These are phyloP conservation scores for Fusarium compactum DNA, from an alignment of 2,329 filamentous ascomycete genomes.

Conservation along the genomic window DNA sequence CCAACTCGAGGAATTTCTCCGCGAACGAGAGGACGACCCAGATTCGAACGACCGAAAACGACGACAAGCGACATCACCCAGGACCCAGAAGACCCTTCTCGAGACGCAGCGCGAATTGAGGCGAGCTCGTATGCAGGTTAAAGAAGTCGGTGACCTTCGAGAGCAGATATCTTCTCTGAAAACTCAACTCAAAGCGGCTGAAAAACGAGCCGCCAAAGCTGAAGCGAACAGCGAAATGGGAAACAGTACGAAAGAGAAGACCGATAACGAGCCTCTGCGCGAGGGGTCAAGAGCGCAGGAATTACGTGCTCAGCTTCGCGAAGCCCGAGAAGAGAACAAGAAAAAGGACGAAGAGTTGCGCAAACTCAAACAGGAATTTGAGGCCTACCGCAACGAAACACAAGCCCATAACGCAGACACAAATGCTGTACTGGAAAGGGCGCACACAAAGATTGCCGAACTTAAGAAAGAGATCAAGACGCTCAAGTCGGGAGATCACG, in stretches of 20 bases:
- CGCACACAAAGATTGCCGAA: constrained; percentile 67
- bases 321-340: constrained; percentile 58
- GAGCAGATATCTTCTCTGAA: constrained; percentile 67
- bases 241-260: constrained; percentile 47
- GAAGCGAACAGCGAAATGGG: constrained; percentile 44
- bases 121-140: constrained; percentile 65
- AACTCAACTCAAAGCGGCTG: constrained; percentile 61
- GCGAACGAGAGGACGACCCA: constrained; percentile 52
- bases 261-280: constrained; percentile 32
- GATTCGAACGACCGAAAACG: constrained; percentile 51
- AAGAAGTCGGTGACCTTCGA: constrained; percentile 63
- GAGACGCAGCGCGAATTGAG: constrained; percentile 68
- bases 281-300: constrained; percentile 51
- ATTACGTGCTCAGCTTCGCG: constrained; percentile 58
- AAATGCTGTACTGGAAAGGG: constrained; percentile 66
- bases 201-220: constrained; percentile 57
- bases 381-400: constrained; percentile 65
- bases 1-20: constrained; percentile 58
- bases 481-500: constrained; percentile 53
- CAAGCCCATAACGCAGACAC: constrained; percentile 67
- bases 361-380: constrained; percentile 65
- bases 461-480: constrained; percentile 66
- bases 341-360: constrained; percentile 64
- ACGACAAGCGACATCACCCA: constrained; percentile 59
- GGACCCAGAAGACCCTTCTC: constrained; percentile 63